Percentiles rank a stretch among this genome's conserved stretches.
Evolutionary conservation across 2,329 filamentous ascomycete genomes (phyloP).

Genomic region (Hypoxylon sp.): DNA sequence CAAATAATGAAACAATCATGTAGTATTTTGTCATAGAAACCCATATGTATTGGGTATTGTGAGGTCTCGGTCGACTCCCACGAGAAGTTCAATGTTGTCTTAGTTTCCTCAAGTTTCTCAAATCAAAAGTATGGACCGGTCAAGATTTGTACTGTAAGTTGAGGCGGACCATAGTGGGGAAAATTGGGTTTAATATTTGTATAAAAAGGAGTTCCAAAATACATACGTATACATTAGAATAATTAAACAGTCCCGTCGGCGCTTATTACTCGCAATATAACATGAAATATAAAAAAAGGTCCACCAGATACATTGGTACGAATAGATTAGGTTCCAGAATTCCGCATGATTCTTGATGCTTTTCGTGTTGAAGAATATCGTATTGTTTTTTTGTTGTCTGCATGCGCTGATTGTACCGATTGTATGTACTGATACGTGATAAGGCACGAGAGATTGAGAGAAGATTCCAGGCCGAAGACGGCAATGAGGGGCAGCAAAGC

Average conservation of each 20-base stretch:
- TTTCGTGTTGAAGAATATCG: constrained; percentile 11
- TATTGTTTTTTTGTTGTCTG: constrained; percentile 14
- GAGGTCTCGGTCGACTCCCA: constrained; percentile 1
- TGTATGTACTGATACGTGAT: constrained; percentile 24
- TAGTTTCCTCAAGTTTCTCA: too few species aligned
- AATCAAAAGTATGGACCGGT: too few species aligned
- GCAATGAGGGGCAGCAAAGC: constrained; percentile 45
- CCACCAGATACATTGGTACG: neutral
- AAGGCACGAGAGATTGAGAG: constrained; percentile 25
- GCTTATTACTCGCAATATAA: neutral
- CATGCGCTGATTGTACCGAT: neutral
- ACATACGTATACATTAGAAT: constrained; percentile 23
- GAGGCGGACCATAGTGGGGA: constrained; percentile 47
- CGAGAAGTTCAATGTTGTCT: neutral
- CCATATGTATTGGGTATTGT: neutral
- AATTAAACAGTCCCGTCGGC: neutral
- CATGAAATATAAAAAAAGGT: neutral
- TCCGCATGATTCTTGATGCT: neutral
- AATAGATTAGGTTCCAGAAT: neutral
- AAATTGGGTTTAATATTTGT: constrained; percentile 35
- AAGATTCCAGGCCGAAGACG: constrained; percentile 46
- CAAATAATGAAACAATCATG: constrained; percentile 22
- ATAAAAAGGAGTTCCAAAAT: constrained; percentile 40
- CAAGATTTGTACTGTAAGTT: constrained; percentile 16
- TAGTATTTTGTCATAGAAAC: constrained; percentile 9